A percentile compares a stretch with the other conserved stretches of the same genome.
phyloP scores from a whole-genome alignment of 2,329 filamentous ascomycete species.

The Gaeumannomyces sp. region DNA sequence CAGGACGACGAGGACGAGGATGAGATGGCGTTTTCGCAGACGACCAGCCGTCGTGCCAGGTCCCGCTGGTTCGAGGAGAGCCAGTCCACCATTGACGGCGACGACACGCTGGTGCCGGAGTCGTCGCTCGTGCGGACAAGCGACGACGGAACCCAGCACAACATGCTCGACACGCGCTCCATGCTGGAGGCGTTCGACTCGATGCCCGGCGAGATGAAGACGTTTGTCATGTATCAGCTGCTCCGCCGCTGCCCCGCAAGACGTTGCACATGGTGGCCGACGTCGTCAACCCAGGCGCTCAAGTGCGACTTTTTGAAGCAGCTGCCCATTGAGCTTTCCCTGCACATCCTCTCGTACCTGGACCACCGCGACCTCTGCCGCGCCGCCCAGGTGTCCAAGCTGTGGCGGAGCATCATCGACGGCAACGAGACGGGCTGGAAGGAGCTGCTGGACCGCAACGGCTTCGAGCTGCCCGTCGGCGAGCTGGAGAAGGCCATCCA shows the following conservation, averaged over 20 bases:
- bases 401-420: slow-evolving; percentile 87
- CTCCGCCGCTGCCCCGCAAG: slow-evolving; percentile 81
- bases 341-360: slow-evolving; percentile 82
- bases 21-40: slow-evolving; percentile 28
- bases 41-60: slow-evolving; percentile 26
- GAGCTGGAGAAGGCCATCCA: slow-evolving; percentile 80
- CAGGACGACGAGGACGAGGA: slow-evolving; percentile 37
- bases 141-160: slow-evolving; percentile 26
- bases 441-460: slow-evolving; percentile 78
- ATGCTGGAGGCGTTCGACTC: slow-evolving; percentile 88
- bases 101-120: slow-evolving; percentile 14
- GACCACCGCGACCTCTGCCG: slow-evolving; percentile 81
- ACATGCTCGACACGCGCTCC: slow-evolving; percentile 69
- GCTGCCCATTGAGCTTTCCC: slow-evolving; percentile 77
- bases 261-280: slow-evolving; percentile 86
- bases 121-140: slow-evolving; percentile 1
- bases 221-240: slow-evolving; percentile 94
- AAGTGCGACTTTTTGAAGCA: slow-evolving; percentile 89
- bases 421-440: slow-evolving; percentile 96
- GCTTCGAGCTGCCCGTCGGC: slow-evolving; percentile 69
- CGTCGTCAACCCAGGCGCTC: slow-evolving; percentile 84
- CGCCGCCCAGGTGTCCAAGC: slow-evolving; percentile 87
- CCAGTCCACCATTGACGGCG: slow-evolving; percentile 32
- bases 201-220: slow-evolving; percentile 86
- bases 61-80: slow-evolving; percentile 32